A percentile compares a stretch with the other conserved stretches of the same genome.
These are phyloP conservation scores for Xylaria scruposa DNA, from an alignment of 495 filamentous ascomycete genomes.

Conservation along the genomic window DNA sequence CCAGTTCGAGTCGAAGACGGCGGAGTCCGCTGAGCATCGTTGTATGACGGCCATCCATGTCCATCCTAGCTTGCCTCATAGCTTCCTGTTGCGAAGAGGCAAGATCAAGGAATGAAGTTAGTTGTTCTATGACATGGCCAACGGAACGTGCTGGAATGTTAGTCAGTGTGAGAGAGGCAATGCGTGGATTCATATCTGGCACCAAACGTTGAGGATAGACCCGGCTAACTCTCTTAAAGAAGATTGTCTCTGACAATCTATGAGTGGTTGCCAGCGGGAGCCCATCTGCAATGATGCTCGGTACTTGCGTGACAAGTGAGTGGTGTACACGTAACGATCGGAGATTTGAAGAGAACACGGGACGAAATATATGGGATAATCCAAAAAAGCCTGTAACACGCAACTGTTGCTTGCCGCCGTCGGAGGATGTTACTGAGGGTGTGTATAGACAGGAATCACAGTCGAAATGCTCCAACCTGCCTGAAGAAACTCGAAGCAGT, in stretches of 20 bases:
- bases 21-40: slow-evolving; percentile 46
- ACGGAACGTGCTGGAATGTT: slow-evolving; percentile 49
- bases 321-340: slow-evolving; percentile 54
- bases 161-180: slow-evolving; percentile 48
- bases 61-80: slow-evolving; percentile 32
- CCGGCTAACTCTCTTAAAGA: slow-evolving; percentile 44
- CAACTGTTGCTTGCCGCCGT: slow-evolving; percentile 21
- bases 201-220: slow-evolving; percentile 49
- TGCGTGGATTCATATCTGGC: slow-evolving; percentile 55
- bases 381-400: slow-evolving; percentile 45
- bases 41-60: slow-evolving; percentile 30
- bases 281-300: slow-evolving; percentile 35
- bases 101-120: slow-evolving; percentile 47
- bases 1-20: slow-evolving; percentile 53
- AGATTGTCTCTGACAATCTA: slow-evolving; percentile 47
- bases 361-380: slow-evolving; percentile 50
- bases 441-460: slow-evolving; percentile 42
- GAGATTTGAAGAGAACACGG: slow-evolving; percentile 52
- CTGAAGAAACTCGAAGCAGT: slow-evolving; percentile 41
- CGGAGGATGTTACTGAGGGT: slow-evolving; percentile 2
- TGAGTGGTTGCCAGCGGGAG: slow-evolving; percentile 33
- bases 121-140: slow-evolving; percentile 46
- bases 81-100: slow-evolving; percentile 48
- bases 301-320: slow-evolving; percentile 54
- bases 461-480: slow-evolving; percentile 52